Evolutionary conservation across 176 grass and related monocot species (phyloP), one percentile per base, ranked within the genome.

Genomic region (Carex parvula): DNA sequence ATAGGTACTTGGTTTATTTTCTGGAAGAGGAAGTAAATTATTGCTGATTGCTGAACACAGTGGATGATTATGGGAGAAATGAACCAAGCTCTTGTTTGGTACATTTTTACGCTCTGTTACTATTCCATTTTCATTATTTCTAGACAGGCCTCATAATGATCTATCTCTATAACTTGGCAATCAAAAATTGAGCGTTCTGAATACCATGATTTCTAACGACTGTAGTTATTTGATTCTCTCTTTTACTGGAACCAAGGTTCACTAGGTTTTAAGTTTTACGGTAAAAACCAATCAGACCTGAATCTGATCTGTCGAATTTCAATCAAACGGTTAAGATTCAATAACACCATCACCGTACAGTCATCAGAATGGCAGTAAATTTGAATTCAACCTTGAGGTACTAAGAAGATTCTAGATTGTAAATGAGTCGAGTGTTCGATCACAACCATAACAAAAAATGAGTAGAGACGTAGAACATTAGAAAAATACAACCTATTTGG

Each of bases 331-430:
- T 17, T 46, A 17, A 20, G 5, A 71, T 71, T 46, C 16, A 46
- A 8, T 64, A 64, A 32, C 12, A 26, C 46, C 46, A 32, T 30
- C 46, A 64, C 22, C 18, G 68, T 16, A 21, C 62, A 32, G 18
- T 52, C 3, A 54, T 55, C 12, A 26, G 4, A 75, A 9, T 53
- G 71, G 16, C 35, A 73, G 10, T 12, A 53, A 6, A 14, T 22
- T 15, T 24, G 20, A 75, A 75, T 15, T 75, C 42, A 75, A 53
- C 21, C 44, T 18, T n/a, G 66, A 70, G 14, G 35, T 18, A 70
- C 16, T 18, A 6, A 15, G 21, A 74, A 74, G 41, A 14, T 74
- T 75, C 71, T 75, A 75, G 71, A 53, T 74, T 74, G 44, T 74
- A 6, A 48, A 7, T 24, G 10, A 74, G 70, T 52, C 13, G 9